Conservation (phyloP, 2,329 filamentous ascomycete genomes). For the Stagonosporopsis rhizophila region DNA sequence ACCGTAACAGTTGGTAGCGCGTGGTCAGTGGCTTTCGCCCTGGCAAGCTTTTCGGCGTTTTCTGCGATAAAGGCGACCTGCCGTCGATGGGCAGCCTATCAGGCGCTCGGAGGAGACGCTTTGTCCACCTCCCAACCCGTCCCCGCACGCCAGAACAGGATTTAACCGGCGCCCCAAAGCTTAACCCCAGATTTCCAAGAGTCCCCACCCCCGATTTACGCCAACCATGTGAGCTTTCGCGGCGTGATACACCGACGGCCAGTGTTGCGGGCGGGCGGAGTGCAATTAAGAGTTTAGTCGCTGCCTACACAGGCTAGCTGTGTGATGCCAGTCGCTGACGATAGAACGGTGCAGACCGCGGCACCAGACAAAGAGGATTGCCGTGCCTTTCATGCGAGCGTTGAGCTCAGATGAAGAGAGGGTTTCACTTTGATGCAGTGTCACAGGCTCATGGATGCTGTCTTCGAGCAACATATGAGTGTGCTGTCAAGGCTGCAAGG, state of each 20-base stretch:
- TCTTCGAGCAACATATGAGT: background rate
- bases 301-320: conserved; percentile 7
- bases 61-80: conserved; percentile 19
- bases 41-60: conserved; percentile 14
- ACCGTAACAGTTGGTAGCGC: conserved; percentile 28
- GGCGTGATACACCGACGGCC: conserved; percentile 23
- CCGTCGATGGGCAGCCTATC: conserved; percentile 25
- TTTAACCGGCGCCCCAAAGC: conserved; percentile 28
- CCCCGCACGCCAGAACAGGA: conserved; percentile 22
- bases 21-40: conserved; percentile 21
- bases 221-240: conserved; percentile 20
- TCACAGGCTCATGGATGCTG: background rate
- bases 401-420: background rate
- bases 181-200: conserved; percentile 26
- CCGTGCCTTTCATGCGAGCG: background rate
- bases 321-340: conserved; percentile 2
- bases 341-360: background rate
- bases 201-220: conserved; percentile 21
- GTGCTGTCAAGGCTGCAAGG: background rate
- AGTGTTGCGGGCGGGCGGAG: conserved; percentile 19
- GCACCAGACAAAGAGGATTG: conserved; percentile 1
- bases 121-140: conserved; percentile 23
- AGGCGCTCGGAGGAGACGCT: conserved; percentile 19
- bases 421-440: background rate
- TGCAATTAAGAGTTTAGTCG: conserved; percentile 21